These are phyloP conservation scores for Brassica balearica DNA, from an alignment of 441 rosid genomes.

Conservation along the genomic window DNA sequence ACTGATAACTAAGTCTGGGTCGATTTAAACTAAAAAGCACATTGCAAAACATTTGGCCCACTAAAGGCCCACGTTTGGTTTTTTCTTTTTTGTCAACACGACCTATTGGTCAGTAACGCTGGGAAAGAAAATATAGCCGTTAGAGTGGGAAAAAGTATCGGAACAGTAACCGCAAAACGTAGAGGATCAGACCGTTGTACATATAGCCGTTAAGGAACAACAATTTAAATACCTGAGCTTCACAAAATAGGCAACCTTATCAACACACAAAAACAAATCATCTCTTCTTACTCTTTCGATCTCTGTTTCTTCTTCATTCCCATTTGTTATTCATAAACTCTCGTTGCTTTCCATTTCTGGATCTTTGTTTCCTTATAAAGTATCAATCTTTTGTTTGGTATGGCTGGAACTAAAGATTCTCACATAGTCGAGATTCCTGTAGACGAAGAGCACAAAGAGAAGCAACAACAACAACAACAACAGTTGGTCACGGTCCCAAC, in stretches of 20 bases:
- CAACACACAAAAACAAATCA: background rate
- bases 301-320: conserved; percentile 23
- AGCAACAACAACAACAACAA: conserved; percentile 20
- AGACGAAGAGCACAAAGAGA: conserved; percentile 69
- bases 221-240: conserved; percentile 45
- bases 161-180: conserved; percentile 29
- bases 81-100: background rate
- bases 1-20: background rate
- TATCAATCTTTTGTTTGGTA: conserved; percentile 16
- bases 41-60: conserved; percentile 15
- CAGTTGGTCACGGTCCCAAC: conserved; percentile 42
- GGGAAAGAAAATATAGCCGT: conserved; percentile 38
- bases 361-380: conserved; percentile 11
- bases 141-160: conserved; percentile 17
- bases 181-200: conserved; percentile 44
- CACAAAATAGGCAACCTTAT: conserved; percentile 28
- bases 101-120: background rate
- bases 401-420: conserved; percentile 65
- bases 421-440: conserved; percentile 84
- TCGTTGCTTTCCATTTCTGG: conserved; percentile 2
- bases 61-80: conserved; percentile 19
- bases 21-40: background rate
- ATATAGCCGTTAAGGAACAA: conserved; percentile 66
- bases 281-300: conserved; percentile 24
- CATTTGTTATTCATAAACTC: background rate